Percentiles rank a stretch among this genome's conserved stretches.
phyloP scores from a whole-genome alignment of 2,329 filamentous ascomycete species.

The Trichoderma atroviride region DNA sequence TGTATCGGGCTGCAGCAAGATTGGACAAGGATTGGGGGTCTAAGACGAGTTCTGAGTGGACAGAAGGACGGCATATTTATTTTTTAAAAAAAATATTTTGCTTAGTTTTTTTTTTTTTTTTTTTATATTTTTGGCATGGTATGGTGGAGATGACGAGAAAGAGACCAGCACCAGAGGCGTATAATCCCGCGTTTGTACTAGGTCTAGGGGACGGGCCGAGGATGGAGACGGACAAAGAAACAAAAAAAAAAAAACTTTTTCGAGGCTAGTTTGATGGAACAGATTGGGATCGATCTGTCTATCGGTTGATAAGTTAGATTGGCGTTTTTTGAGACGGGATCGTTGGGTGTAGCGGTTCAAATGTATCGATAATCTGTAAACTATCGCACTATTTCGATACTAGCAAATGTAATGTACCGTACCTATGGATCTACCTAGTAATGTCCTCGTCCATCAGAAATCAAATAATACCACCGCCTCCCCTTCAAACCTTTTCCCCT shows the following conservation, averaged over 20 bases:
- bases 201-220: not conserved
- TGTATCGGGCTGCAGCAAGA: conserved; percentile 14
- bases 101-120: not conserved
- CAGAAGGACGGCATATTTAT: not conserved
- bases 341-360: not conserved
- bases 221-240: not conserved
- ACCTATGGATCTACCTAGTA: not conserved
- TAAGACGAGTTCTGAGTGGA: conserved; percentile 1
- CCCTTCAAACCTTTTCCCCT: not conserved
- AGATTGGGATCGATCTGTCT: too few species aligned
- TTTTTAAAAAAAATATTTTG: not conserved
- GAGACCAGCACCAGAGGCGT: too few species aligned
- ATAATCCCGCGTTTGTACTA: not conserved
- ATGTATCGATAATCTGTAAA: not conserved
- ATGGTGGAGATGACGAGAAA: not conserved
- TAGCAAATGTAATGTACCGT: not conserved
- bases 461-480: not conserved
- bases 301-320: too few species aligned
- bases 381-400: not conserved
- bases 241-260: not conserved
- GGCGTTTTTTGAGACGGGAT: too few species aligned
- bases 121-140: not conserved
- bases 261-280: not conserved
- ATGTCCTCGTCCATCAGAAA: not conserved
- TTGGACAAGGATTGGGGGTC: conserved; percentile 1